These are phyloP conservation scores for Russula abietina DNA, from an alignment of 768 basidiomycete genomes.

Conservation along the genomic window DNA sequence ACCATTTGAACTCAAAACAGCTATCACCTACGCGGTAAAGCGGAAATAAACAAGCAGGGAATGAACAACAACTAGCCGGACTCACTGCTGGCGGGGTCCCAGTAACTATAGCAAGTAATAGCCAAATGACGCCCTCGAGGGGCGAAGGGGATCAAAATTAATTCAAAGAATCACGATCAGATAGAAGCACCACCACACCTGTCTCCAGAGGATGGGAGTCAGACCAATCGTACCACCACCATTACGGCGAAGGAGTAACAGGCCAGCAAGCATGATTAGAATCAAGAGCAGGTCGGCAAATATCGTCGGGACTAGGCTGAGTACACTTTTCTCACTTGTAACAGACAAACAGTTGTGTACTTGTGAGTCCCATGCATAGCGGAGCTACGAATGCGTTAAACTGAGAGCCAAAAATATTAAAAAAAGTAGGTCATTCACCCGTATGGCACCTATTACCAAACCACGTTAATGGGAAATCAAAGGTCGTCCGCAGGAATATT, in stretches of 20 bases:
- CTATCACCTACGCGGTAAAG: neutral
- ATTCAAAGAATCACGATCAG: neutral
- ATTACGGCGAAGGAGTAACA: neutral
- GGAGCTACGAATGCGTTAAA: neutral
- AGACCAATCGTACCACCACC: neutral
- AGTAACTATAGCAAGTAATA: neutral
- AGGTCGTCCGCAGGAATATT: no score
- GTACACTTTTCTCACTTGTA: neutral
- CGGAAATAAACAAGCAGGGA: neutral
- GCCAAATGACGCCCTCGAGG: neutral
- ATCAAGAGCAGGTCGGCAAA: neutral
- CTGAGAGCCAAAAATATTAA: neutral
- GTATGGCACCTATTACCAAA: neutral
- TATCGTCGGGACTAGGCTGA: neutral
- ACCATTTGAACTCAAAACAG: neutral
- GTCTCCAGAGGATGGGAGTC: neutral
- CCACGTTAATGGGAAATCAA: neutral
- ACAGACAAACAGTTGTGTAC: neutral
- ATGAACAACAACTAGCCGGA: no score
- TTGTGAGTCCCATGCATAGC: neutral
- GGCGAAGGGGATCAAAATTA: neutral
- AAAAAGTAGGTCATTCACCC: neutral
- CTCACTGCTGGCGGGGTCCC: neutral
- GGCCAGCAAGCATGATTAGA: conserved; percentile 2
- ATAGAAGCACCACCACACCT: neutral